Evolutionary conservation across 169 alveolate species (phyloP).

Genomic region (Babesia ovata): DNA sequence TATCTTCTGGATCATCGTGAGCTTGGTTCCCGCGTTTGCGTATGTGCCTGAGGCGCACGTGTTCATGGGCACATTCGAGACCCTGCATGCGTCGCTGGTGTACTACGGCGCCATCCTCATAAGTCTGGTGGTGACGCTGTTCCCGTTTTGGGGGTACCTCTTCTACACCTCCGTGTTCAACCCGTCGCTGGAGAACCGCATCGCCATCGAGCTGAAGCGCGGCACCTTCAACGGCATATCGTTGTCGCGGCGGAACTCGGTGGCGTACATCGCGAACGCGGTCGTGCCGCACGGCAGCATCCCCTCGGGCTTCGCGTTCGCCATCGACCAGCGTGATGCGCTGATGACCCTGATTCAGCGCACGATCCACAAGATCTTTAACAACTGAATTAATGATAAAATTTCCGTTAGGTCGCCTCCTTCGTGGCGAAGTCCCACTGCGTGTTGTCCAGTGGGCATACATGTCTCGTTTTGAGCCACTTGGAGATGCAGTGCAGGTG

Average conservation of each 20-base stretch:
- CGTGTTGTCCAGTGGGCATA: slow-evolving; percentile 96
- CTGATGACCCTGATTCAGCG: slow-evolving; percentile 67
- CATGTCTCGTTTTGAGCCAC: slow-evolving; percentile 97
- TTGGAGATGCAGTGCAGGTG: slow-evolving; percentile 98
- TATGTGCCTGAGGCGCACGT: slow-evolving; percentile 74
- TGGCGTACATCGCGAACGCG: slow-evolving; percentile 67
- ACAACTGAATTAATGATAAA: slow-evolving; percentile 64
- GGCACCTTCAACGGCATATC: slow-evolving; percentile 71
- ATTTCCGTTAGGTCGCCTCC: slow-evolving; percentile 86
- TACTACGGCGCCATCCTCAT: slow-evolving; percentile 58
- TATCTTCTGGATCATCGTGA: slow-evolving; percentile 66
- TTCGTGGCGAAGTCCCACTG: slow-evolving; percentile 89
- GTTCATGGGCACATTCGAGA: slow-evolving; percentile 72
- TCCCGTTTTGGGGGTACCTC: slow-evolving; percentile 67
- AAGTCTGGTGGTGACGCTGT: slow-evolving; percentile 57
- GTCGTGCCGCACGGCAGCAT: slow-evolving; percentile 6
- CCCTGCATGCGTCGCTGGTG: slow-evolving; percentile 55
- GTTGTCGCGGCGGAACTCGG: slow-evolving; percentile 32
- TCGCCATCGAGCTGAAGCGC: slow-evolving; percentile 63
- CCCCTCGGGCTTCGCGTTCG: slow-evolving; percentile 72
- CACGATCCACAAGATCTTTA: slow-evolving; percentile 67
- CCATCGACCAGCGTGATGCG: slow-evolving; percentile 72
- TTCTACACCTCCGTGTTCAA: slow-evolving; percentile 62
- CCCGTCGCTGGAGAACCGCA: slow-evolving; percentile 75
- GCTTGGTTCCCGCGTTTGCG: slow-evolving; percentile 62